Base-by-base conservation (phyloP, 495 filamentous ascomycete species). In the Tetracladium setigerum region DNA sequence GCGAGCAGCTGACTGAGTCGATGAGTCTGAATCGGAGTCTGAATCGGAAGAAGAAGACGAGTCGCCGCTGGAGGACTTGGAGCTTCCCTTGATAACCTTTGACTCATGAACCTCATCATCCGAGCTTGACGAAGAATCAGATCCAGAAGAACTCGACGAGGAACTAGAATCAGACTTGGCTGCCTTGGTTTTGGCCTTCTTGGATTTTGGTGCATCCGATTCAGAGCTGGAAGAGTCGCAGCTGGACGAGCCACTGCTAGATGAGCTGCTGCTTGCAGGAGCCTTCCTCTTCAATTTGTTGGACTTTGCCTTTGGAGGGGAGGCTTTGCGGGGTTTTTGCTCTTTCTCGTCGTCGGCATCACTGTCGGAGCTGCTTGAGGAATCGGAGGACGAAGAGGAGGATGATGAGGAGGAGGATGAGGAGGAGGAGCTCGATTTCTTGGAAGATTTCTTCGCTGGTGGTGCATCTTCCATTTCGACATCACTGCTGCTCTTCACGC, bases 241-340 rank as follows among this genome's bases (percentile, higher is more conserved):
- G 7, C 52, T 49, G 14, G 52, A 41, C 2, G 54, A 52, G 6
- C 30, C 41, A 12, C 52, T 49, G 14, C 10, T 19, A 38, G 53
- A 51, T 14, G 56, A 73, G 30, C 67, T 72, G 27, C 54, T 61
- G 62, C 54, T 61, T 3, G 77, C 75, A 32, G 68, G 67, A 17
- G 79, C 80, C 67, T 87, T 87, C 51, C 83, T 80, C 67, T 87
- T 87, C 49, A 75, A 44, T 5, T 56, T 57, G 27, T 76, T 77
- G 17, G 53, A 55, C 5, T 55, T 52, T 16, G 55, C 35, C 39
- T 74, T 70, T 30, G 63, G 55, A 34, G 66, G 52, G 54, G 56
- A 49, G 30, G 60, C 59, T 31, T 60, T 60, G 7, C 24, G 30
- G 17, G 15, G 14, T 30, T 50, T 40, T 5, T 35, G 30, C 46